Conservation (phyloP, 176 grass and related monocot genomes). For the Alopecurus myosuroides region DNA sequence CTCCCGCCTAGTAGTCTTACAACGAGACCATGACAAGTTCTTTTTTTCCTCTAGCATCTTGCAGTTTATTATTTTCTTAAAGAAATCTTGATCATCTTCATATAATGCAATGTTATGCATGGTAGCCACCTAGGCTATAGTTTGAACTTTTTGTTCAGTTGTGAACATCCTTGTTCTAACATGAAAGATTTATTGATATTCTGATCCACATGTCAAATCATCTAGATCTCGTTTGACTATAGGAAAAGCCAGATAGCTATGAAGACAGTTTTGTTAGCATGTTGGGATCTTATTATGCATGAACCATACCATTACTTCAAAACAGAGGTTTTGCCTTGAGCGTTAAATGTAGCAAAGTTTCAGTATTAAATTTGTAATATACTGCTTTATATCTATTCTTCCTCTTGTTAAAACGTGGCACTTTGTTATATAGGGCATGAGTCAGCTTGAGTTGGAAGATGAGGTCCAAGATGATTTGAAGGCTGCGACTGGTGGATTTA, state of each 20-base stretch:
- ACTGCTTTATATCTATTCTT: background rate
- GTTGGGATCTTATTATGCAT: background rate
- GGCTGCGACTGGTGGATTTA: constrained; percentile 58
- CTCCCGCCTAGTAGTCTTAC: background rate
- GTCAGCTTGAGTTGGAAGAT: constrained; percentile 64
- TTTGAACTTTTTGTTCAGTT: background rate
- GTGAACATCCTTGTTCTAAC: background rate
- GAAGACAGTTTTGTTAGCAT: background rate
- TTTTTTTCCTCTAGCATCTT: background rate
- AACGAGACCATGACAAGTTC: background rate
- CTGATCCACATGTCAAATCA: background rate
- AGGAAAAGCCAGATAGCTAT: background rate
- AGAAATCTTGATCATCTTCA: background rate
- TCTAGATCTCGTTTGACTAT: background rate
- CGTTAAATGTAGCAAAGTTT: background rate
- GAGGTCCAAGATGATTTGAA: constrained; percentile 62
- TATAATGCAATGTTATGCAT: background rate
- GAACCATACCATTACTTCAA: background rate
- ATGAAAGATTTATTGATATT: background rate
- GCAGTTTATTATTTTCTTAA: background rate
- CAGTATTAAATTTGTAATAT: background rate
- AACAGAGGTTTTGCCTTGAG: background rate
- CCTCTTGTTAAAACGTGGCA: background rate
- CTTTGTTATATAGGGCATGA: constrained; percentile 54
- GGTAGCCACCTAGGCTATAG: background rate